Conservation (phyloP, 202 grass and related monocot genomes). For the Hordeum pubiflorum region DNA sequence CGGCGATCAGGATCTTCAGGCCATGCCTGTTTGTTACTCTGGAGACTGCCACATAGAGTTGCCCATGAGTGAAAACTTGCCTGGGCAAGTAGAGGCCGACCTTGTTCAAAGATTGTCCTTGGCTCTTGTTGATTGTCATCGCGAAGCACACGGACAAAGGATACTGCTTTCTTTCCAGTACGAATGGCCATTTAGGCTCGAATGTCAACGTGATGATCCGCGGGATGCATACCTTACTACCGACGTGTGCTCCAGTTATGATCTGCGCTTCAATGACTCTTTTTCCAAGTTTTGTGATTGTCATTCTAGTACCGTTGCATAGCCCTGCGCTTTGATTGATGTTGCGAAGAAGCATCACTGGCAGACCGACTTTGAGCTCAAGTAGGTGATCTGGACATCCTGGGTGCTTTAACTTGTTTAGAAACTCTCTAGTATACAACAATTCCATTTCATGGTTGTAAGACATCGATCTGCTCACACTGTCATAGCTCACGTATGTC, state of each 20-base stretch:
- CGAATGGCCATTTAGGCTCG: not conserved
- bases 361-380: constrained; percentile 4
- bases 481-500: not conserved
- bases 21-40: constrained; percentile 8
- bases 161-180: not conserved
- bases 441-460: not conserved
- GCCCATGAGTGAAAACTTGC: not conserved
- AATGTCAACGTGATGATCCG: not conserved
- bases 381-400: not conserved
- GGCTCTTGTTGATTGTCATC: constrained; percentile 7
- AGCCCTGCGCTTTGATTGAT: constrained; percentile 1
- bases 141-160: not conserved
- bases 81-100: not conserved
- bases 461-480: not conserved
- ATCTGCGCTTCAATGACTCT: not conserved
- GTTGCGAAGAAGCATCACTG: constrained; percentile 10
- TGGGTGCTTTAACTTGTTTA: constrained; percentile 8
- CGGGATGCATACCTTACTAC: not conserved
- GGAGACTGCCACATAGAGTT: constrained; percentile 1
- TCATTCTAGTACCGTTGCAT: constrained; percentile 12
- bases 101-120: constrained; percentile 12
- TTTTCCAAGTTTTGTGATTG: not conserved
- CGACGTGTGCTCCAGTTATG: not conserved
- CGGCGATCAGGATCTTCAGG: not conserved
- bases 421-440: not conserved